A percentile compares a stretch with the other conserved stretches of the same genome.
Evolutionary conservation across 2,329 filamentous ascomycete genomes (phyloP).

Genomic region (Phyllosticta paracitricarpa): DNA sequence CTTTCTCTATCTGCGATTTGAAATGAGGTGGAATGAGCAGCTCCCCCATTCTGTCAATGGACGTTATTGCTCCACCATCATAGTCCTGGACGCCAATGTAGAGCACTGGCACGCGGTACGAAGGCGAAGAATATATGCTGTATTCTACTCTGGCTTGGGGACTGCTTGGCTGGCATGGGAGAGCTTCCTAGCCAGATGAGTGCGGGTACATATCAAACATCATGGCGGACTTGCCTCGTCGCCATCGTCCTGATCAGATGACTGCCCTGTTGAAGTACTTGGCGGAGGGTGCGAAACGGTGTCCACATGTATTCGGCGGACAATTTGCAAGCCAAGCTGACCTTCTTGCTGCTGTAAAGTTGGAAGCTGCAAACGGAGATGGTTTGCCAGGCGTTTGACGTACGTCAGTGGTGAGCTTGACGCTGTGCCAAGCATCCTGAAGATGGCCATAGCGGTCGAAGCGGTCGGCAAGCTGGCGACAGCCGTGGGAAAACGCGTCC

Average conservation of each 20-base stretch:
- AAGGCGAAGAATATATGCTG: conserved; percentile 34
- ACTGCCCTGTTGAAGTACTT: neutral
- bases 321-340: neutral
- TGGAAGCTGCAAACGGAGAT: neutral
- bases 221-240: conserved; percentile 6
- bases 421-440: conserved; percentile 19
- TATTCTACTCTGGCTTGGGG: conserved; percentile 17
- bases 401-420: conserved; percentile 4
- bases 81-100: conserved; percentile 25
- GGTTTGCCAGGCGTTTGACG: neutral
- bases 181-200: conserved; percentile 14
- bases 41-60: conserved; percentile 25
- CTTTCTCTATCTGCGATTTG: conserved; percentile 21
- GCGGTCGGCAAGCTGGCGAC: conserved; percentile 13
- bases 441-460: conserved; percentile 13
- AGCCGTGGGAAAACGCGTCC: conserved; percentile 22
- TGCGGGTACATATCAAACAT: neutral
- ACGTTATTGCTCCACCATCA: conserved; percentile 11
- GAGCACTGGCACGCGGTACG: conserved; percentile 36
- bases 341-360: neutral
- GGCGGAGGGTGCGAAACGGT: neutral
- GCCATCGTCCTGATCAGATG: conserved; percentile 1
- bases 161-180: conserved; percentile 3
- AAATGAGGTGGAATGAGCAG: conserved; percentile 26
- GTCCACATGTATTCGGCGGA: neutral